Evolutionary conservation across 768 basidiomycete genomes (phyloP).

Genomic region (Panaeolus cyanescens): DNA sequence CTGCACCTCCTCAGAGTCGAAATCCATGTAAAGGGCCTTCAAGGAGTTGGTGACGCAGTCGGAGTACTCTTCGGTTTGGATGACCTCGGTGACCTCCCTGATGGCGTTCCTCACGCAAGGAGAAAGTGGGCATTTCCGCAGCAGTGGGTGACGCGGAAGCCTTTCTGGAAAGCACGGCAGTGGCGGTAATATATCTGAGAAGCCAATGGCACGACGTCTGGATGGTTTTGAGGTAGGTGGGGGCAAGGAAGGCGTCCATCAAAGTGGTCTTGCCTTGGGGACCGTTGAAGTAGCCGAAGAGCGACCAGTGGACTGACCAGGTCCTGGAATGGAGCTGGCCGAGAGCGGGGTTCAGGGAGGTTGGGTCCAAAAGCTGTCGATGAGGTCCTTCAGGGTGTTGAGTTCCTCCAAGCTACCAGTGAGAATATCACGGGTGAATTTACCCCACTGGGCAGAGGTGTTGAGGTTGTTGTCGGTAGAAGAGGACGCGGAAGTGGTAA

Average conservation of each 20-base stretch:
- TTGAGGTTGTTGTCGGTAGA: constrained; percentile 91
- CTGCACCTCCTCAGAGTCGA: constrained; percentile 96
- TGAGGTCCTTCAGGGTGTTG: constrained; percentile 89
- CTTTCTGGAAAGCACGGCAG: constrained; percentile 90
- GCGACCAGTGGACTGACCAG: constrained; percentile 97
- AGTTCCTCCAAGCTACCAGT: constrained; percentile 94
- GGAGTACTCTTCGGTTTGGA: constrained; percentile 91
- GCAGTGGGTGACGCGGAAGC: constrained; percentile 49
- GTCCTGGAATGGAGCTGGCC: constrained; percentile 91
- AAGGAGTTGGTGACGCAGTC: constrained; percentile 94
- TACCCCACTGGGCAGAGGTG: constrained; percentile 98
- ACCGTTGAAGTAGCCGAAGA: constrained; percentile 99
- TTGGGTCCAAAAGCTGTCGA: constrained; percentile 63
- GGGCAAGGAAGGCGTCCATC: constrained; percentile 95
- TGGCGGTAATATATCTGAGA: constrained; percentile 90
- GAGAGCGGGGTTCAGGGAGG: constrained; percentile 66
- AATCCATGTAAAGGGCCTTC: constrained; percentile 91
- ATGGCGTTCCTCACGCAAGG: constrained; percentile 86
- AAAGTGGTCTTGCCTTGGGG: constrained; percentile 87
- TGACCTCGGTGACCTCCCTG: constrained; percentile 88
- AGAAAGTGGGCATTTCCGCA: constrained; percentile 46
- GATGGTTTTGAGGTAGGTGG: constrained; percentile 97
- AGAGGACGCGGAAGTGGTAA: constrained; percentile 98
- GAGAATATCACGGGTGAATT: constrained; percentile 95
- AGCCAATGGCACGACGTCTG: constrained; percentile 96